Evolutionary conservation across 192 early-diverging fungal species (phyloP).

Genomic region (Spinellus fusiger): DNA sequence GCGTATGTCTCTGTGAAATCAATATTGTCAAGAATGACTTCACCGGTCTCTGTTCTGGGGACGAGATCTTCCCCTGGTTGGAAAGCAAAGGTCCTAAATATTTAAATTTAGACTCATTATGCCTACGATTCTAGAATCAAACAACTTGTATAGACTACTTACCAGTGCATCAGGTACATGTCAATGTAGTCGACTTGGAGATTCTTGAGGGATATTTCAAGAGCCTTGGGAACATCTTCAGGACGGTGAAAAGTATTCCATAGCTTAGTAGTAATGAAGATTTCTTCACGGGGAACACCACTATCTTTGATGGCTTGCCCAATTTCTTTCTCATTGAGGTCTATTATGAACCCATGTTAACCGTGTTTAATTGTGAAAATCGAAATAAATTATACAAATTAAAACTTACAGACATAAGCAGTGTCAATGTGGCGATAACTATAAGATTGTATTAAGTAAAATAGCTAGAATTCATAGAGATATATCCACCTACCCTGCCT

Average conservation of each 20-base stretch:
- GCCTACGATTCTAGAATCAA: not conserved
- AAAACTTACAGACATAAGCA: conserved; percentile 23
- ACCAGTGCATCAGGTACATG: conserved; percentile 56
- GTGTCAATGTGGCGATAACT: conserved; percentile 42
- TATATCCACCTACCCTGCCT: conserved; percentile 37
- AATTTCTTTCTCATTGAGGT: conserved; percentile 75
- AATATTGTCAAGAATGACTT: conserved; percentile 22
- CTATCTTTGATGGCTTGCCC: conserved; percentile 64
- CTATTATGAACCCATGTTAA: conserved; percentile 8
- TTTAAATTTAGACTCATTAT: not conserved
- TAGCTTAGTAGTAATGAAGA: conserved; percentile 75
- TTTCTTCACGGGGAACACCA: conserved; percentile 54
- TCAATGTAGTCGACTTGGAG: conserved; percentile 75
- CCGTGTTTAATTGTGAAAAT: conserved; percentile 11
- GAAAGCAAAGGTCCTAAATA: conserved; percentile 22
- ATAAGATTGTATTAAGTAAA: not conserved
- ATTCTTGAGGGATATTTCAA: conserved; percentile 62
- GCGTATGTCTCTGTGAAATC: conserved; percentile 47
- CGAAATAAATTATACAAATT: conserved; percentile 9
- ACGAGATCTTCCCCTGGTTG: not conserved
- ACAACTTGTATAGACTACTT: not conserved
- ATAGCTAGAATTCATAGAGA: not conserved
- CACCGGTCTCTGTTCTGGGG: conserved; percentile 19
- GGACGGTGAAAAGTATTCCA: conserved; percentile 51
- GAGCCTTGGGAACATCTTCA: conserved; percentile 54